Base-by-base conservation (phyloP, 495 filamentous ascomycete species). In the Penicillium desertorum region DNA sequence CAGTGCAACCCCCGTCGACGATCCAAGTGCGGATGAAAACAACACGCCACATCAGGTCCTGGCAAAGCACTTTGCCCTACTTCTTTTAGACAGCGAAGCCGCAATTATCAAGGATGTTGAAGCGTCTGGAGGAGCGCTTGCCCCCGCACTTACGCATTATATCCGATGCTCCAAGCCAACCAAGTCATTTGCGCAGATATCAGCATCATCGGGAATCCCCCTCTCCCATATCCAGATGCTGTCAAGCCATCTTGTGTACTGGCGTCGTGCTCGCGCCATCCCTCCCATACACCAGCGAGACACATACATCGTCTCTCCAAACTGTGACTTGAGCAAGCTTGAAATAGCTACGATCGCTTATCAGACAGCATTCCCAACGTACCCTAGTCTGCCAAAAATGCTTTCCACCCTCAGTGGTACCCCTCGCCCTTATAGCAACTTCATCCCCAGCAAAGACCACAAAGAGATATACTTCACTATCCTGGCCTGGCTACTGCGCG, bases 261-360 rank as follows among this genome's bases (percentile, higher is more conserved):
- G 92, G 91, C 83, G 94, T 30, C 86, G 91, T 49, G 94, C 92
- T 36, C 88, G 93, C 37, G 87, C 92, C 29, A 96, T 98, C 56
- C 90, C 91, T 11, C 94, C 94, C 2, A 81, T 98, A 14, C 91
- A 96, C 61, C 88, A 87, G 34, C 79, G 92, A 32, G 91, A 98
- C 68, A 90, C 85, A n/a, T 98, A 97, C 71, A 88, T 96, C 25
- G 85, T 96, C 30, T 94, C 89, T 22, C 94, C 93, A 0, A 96
- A 96, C 68, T 92, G 90, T 49, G 89, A 96, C 62, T 79, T 91
- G 66, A 79, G 80, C 58, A 85, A 87, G 48, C 78, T 97, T 0
- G 82, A 85, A 34, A 71, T 80, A n/a, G 88, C 90, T 3, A 85
- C 84, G 19, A 73, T 81, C n/a, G 80, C 83, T 2, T 98, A 90